Conservation (phyloP, 176 grass and related monocot genomes). For the Elymus sibiricus region DNA sequence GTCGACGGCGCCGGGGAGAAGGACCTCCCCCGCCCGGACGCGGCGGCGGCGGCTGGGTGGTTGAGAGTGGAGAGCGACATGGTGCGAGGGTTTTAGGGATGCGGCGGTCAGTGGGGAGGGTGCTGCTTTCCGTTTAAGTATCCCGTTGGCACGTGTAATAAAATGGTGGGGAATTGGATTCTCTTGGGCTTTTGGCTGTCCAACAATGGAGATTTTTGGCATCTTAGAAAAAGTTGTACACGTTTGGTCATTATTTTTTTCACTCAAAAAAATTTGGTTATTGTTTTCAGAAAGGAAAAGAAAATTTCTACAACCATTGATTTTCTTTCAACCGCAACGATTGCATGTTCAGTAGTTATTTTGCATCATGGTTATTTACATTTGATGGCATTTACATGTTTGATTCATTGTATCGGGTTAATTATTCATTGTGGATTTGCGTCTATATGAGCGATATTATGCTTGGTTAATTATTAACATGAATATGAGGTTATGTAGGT, state of each 20-base stretch:
- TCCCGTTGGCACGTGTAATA: not conserved
- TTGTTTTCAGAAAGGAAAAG: not conserved
- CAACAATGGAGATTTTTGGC: not conserved
- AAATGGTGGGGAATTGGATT: not conserved
- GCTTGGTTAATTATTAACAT: not conserved
- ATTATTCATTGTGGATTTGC: not conserved
- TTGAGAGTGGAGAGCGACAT: constrained; percentile 40
- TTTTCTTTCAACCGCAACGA: not conserved
- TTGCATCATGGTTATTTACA: not conserved
- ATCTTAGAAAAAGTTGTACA: too few relatives aligned
- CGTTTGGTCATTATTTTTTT: too few relatives aligned
- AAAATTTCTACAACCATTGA: not conserved
- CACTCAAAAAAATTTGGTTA: too few relatives aligned
- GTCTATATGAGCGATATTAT: not conserved
- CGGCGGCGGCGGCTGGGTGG: constrained; percentile 20
- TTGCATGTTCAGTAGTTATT: not conserved
- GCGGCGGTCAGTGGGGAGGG: not conserved
- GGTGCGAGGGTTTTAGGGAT: constrained; percentile 18
- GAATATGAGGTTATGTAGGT: not conserved
- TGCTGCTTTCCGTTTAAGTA: not conserved
- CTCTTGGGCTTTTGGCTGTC: not conserved
- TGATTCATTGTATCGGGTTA: not conserved
- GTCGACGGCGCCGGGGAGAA: constrained; percentile 9
- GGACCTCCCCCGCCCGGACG: constrained; percentile 11
- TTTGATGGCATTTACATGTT: not conserved